Evolutionary conservation across 176 grass and related monocot genomes (phyloP), one percentile per base, ranked within the genome.

Genomic region (Oryza glumipatula): DNA sequence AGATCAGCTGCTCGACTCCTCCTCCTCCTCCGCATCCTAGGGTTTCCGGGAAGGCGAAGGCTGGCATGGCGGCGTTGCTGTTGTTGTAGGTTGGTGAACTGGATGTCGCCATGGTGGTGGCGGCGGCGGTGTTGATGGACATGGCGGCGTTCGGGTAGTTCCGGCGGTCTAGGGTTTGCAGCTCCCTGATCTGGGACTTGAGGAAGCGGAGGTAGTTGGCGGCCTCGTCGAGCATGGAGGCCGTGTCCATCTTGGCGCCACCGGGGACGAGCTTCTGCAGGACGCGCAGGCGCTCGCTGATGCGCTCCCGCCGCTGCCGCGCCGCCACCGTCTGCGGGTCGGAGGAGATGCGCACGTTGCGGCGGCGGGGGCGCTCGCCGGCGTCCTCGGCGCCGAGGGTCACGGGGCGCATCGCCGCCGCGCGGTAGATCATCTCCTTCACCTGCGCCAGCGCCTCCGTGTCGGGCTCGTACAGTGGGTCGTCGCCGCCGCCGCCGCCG

Each of bases 171-270:
- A 93, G 74, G 79, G 86, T 93, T 93, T 96, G 91, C 72, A 96
- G 86, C 16, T 89, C 89, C 87, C 84, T 89, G 51, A 96, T 74
- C 84, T 93, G 91, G 4, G 89, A 83, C 84, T 93, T 90, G 67
- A 96, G 91, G 81, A 93, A 96, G 17, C 92, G 92, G 16, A 96
- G 88, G 92, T 96, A 96, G 74, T 85, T 96, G 60, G 89, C 91
- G 17, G 94, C 94, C 84, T 96, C 94, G 69, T 96, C 94, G 24
- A 96, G 94, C 94, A 96, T 96, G 47, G 94, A 96, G 2, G 94
- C 94, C 3, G 94, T 96, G 82, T 96, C 94, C 91, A 96, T 91
- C 91, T 93, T 96, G 77, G 44, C 82, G 11, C 94, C 94, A 2
- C 94, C 91, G 2, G 94, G 94, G 26, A 96, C 94, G 26, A 96